Evolutionary conservation across 495 filamentous ascomycete species (phyloP).

Genomic region (Beverwykella pulmonaria): DNA sequence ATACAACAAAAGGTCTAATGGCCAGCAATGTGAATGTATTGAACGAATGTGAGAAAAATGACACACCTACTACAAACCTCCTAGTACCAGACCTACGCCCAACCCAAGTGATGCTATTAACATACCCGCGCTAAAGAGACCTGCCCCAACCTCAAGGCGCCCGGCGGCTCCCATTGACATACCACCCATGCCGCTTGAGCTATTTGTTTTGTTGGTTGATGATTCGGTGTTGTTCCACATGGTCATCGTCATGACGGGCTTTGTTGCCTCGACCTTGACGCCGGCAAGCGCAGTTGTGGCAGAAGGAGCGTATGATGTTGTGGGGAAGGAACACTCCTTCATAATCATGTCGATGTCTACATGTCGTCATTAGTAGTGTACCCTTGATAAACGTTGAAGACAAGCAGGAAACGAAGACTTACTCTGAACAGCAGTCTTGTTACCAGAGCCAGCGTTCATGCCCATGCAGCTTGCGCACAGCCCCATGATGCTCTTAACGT

Average conservation of each 20-base stretch:
- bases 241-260: slow-evolving; percentile 1
- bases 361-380: background rate
- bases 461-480: slow-evolving; percentile 15
- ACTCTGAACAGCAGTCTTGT: background rate
- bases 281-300: background rate
- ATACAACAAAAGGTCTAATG: background rate
- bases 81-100: background rate
- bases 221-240: background rate
- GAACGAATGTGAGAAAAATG: background rate
- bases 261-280: slow-evolving; percentile 5
- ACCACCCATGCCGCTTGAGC: background rate
- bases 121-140: background rate
- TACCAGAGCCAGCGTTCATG: background rate
- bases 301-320: slow-evolving; percentile 8
- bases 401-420: background rate
- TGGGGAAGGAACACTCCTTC: slow-evolving; percentile 8
- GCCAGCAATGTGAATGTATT: background rate
- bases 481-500: slow-evolving; percentile 3
- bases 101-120: background rate
- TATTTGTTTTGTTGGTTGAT: background rate
- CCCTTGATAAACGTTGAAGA: background rate
- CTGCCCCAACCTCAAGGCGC: background rate
- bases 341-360: slow-evolving; percentile 5
- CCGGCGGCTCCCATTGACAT: background rate
- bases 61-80: background rate